phyloP scores from a whole-genome alignment of 352 stramenopile species.

The Pythium rhizo-oryzae region DNA sequence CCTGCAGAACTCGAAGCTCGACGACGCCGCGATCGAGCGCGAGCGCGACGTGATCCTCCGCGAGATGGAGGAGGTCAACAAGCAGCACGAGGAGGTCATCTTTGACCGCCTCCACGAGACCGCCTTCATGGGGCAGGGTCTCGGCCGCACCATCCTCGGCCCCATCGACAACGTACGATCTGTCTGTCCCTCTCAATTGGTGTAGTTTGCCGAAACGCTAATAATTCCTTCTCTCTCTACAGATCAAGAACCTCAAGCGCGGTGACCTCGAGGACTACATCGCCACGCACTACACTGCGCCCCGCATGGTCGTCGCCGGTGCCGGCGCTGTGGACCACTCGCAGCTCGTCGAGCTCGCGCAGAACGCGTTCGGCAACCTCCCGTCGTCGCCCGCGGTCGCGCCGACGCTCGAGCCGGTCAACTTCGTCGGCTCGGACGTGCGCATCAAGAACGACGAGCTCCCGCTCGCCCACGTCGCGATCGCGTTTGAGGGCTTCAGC shows the following conservation, averaged over 20 bases:
- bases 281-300: conserved; percentile 99
- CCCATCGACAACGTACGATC: conserved; percentile 96
- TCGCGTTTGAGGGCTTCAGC: conserved; percentile 98
- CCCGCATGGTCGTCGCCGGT: conserved; percentile 98
- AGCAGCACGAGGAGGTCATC: conserved; percentile 98
- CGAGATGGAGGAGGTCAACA: conserved; percentile 99
- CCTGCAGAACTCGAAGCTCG: conserved; percentile 98
- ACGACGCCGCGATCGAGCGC: conserved; percentile 95
- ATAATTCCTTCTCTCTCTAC: neutral
- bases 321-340: conserved; percentile 98
- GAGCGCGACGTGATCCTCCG: conserved; percentile 99
- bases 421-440: conserved; percentile 91
- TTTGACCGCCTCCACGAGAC: conserved; percentile 99
- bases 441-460: conserved; percentile 90
- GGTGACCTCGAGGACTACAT: conserved; percentile 98
- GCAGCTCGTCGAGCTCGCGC: conserved; percentile 96
- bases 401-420: conserved; percentile 74
- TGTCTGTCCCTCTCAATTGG: neutral
- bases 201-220: too few relatives aligned
- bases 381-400: conserved; percentile 75
- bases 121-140: conserved; percentile 96
- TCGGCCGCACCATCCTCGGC: conserved; percentile 99
- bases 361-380: conserved; percentile 97
- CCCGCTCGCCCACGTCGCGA: conserved; percentile 93
- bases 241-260: conserved; percentile 93